phyloP scores from a whole-genome alignment of 768 basidiomycete species.

The Hygrocybe punicea region DNA sequence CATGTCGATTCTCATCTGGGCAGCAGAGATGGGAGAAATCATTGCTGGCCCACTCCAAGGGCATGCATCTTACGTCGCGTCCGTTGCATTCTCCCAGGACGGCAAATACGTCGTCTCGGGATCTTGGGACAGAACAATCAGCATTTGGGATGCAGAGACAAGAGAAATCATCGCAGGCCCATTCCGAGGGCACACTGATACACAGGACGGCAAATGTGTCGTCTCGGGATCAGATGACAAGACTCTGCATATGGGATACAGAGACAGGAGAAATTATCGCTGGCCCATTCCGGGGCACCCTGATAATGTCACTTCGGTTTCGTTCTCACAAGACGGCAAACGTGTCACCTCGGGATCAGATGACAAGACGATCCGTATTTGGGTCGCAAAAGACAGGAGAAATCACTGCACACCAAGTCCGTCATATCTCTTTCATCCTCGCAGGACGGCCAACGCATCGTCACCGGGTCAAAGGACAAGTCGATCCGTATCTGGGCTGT shows the following conservation, averaged over 20 bases:
- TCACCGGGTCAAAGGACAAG: slow-evolving; percentile 15
- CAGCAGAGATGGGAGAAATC: slow-evolving; percentile 7
- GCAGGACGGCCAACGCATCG: slow-evolving; percentile 21
- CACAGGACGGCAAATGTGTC: too few species aligned
- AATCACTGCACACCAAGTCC: background rate
- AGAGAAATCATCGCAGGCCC: background rate
- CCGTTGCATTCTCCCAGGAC: background rate
- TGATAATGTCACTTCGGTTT: background rate
- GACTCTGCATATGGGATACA: slow-evolving; percentile 98
- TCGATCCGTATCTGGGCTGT: slow-evolving; percentile 6
- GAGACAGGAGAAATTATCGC: slow-evolving; percentile 53
- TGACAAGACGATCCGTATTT: background rate
- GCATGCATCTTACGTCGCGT: background rate
- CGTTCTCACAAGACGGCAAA: background rate
- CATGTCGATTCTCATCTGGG: slow-evolving; percentile 14
- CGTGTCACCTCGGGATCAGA: background rate
- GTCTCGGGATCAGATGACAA: background rate
- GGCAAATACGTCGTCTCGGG: slow-evolving; percentile 21
- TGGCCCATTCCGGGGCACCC: background rate
- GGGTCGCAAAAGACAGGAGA: background rate
- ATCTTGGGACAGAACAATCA: slow-evolving; percentile 15
- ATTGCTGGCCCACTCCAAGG: slow-evolving; percentile 1
- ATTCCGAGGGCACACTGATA: background rate
- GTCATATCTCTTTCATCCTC: slow-evolving; percentile 26
- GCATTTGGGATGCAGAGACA: slow-evolving; percentile 2